Evolutionary conservation across 345 rosid genomes (phyloP).

Genomic region (Eucalyptus erythrocorys): DNA sequence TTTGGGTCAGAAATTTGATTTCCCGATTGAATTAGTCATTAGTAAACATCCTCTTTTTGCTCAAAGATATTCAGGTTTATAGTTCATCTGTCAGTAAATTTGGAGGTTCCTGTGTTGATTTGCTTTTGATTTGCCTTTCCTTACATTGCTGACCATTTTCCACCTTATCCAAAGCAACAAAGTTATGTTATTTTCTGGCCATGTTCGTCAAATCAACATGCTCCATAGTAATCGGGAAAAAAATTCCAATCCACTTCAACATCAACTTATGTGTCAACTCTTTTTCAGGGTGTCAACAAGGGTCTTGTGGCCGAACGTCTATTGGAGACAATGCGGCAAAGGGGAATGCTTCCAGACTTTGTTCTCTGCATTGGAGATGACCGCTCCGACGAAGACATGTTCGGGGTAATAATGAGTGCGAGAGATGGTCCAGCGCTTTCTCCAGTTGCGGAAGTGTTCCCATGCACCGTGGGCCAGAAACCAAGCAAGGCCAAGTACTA

Average conservation of each 20-base stretch:
- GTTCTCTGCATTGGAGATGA: constrained; percentile 93
- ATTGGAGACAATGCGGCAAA: constrained; percentile 41
- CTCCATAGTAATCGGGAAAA: background rate
- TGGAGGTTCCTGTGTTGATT: background rate
- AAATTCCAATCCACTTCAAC: background rate
- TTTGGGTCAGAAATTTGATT: background rate
- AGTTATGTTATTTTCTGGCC: background rate
- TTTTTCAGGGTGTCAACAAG: constrained; percentile 75
- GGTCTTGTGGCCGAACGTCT: constrained; percentile 74
- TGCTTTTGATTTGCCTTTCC: background rate
- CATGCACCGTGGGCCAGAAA: constrained; percentile 89
- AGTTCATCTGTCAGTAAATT: background rate
- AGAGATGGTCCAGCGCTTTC: constrained; percentile 46
- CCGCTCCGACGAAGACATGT: constrained; percentile 94
- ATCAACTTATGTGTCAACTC: background rate
- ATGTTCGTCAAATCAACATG: background rate
- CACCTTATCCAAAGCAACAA: background rate
- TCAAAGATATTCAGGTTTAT: background rate
- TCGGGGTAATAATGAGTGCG: constrained; percentile 69
- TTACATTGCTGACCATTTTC: background rate
- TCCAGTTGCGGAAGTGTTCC: constrained; percentile 81
- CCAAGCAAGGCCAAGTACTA: constrained; percentile 96
- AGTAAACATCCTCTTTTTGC: background rate
- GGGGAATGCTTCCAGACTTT: constrained; percentile 66
- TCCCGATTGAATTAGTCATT: background rate